Conservation (phyloP, 192 early-diverging fungal genomes). For the Coemansia sp. region DNA sequence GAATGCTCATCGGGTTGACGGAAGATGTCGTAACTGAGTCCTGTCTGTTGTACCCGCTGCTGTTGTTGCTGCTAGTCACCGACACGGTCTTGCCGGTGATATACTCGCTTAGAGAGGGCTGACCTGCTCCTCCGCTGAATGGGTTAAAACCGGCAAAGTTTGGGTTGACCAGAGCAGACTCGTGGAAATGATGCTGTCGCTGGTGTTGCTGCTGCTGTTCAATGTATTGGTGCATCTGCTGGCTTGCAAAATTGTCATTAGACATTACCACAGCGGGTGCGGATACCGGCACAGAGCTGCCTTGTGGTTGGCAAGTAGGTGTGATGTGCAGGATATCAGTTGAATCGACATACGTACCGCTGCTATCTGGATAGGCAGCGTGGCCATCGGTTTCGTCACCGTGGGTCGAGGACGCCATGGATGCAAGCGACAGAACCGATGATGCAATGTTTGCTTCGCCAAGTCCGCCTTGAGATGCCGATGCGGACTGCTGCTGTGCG, state of each 20-base stretch:
- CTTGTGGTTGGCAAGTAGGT: background rate
- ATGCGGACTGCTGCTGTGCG: background rate
- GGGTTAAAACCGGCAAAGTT: background rate
- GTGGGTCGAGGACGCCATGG: slow-evolving; percentile 21
- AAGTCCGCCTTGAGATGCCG: background rate
- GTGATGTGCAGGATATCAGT: slow-evolving; percentile 13
- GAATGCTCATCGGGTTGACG: background rate
- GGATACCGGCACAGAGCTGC: background rate
- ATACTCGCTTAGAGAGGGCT: slow-evolving; percentile 51
- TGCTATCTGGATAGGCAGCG: slow-evolving; percentile 14
- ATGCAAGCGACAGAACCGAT: slow-evolving; percentile 22
- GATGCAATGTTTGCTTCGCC: slow-evolving; percentile 5
- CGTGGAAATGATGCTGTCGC: slow-evolving; percentile 6
- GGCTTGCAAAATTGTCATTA: slow-evolving; percentile 4
- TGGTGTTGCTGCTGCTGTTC: slow-evolving; percentile 10
- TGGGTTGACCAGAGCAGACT: background rate
- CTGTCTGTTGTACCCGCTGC: background rate
- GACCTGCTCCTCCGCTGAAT: slow-evolving; percentile 8
- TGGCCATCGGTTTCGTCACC: slow-evolving; percentile 13
- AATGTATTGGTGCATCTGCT: slow-evolving; percentile 12
- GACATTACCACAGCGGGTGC: background rate
- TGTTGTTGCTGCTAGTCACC: slow-evolving; percentile 1
- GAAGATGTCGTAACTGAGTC: background rate
- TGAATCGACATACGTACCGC: slow-evolving; percentile 12
- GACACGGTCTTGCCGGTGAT: slow-evolving; percentile 23